Percentiles rank a stretch among this genome's conserved stretches.
Conservation (phyloP, 768 basidiomycete species). For the Collybia mongolica region DNA sequence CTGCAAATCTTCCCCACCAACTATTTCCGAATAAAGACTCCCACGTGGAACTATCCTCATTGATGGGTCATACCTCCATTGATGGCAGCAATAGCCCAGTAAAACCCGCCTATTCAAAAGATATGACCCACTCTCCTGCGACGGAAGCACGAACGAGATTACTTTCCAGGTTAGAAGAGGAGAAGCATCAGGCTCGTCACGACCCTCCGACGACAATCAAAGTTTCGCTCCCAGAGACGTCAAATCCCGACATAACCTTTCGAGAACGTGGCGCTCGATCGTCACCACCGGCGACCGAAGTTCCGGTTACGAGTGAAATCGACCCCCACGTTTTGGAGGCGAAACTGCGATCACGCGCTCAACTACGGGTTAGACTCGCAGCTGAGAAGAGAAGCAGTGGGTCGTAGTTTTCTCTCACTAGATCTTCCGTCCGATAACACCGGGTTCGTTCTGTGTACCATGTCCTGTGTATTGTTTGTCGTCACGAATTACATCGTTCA, state of each 20-base stretch:
- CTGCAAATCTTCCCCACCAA: conserved; percentile 8
- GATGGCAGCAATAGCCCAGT: conserved; percentile 11
- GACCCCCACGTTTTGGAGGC: conserved; percentile 35
- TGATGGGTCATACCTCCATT: conserved; percentile 8
- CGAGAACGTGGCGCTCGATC: conserved; percentile 6
- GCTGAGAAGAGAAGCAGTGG: conserved; percentile 33
- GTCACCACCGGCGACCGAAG: not conserved
- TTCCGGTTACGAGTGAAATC: not conserved
- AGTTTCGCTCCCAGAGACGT: not conserved
- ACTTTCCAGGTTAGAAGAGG: conserved; percentile 41
- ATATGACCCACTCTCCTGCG: conserved; percentile 8
- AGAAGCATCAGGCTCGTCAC: conserved; percentile 31
- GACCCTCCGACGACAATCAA: not conserved
- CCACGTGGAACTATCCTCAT: conserved; percentile 7
- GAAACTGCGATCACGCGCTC: conserved; percentile 46
- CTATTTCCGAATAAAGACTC: not conserved
- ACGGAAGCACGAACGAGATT: conserved; percentile 32
- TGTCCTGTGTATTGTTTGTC: too few relatives aligned
- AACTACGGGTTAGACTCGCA: conserved; percentile 45
- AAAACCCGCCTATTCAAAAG: conserved; percentile 7
- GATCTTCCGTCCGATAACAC: too few relatives aligned
- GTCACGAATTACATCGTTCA: too few relatives aligned
- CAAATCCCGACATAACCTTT: conserved; percentile 15
- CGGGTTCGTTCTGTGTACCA: too few relatives aligned
- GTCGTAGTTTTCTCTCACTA: not conserved